Conservation (phyloP, 108 stramenopile species). For the Thalassiosira profunda region DNA sequence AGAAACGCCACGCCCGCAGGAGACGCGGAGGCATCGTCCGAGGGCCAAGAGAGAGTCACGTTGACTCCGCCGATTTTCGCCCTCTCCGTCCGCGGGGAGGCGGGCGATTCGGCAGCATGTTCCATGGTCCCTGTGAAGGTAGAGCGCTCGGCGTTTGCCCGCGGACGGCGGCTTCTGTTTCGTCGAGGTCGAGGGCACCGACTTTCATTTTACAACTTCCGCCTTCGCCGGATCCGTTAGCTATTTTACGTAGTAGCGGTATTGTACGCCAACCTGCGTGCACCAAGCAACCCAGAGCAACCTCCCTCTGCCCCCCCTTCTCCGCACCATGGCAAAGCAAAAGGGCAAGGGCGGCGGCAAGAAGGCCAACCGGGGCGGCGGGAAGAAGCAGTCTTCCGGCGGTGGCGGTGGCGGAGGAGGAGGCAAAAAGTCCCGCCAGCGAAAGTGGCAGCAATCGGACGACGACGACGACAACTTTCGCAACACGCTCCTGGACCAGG, state of each 20-base stretch:
- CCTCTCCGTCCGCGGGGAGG: neutral
- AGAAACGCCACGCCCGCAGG: neutral
- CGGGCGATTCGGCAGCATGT: neutral
- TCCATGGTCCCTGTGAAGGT: too few species aligned
- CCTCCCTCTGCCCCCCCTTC: too few species aligned
- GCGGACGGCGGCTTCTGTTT: too few species aligned
- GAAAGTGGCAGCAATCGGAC: neutral
- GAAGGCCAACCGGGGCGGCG: neutral
- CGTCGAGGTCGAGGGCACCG: too few species aligned
- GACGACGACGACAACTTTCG: slow-evolving; percentile 33
- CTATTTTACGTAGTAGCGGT: too few species aligned
- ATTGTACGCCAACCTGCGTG: too few species aligned
- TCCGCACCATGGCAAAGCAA: slow-evolving; percentile 8
- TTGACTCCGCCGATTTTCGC: neutral
- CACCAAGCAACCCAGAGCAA: too few species aligned
- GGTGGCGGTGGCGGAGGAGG: neutral
- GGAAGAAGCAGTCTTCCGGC: neutral
- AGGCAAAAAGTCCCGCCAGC: neutral
- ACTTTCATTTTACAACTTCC: too few species aligned
- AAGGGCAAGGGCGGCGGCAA: slow-evolving; percentile 1
- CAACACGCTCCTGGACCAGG: slow-evolving; percentile 21
- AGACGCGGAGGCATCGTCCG: neutral
- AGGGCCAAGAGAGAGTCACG: neutral
- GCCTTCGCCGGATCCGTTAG: too few species aligned
- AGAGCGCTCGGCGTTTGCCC: too few species aligned